Evolutionary conservation across 768 basidiomycete species (phyloP), one percentile per base, ranked within the genome.

Genomic region (Guyanaporus albipodus): DNA sequence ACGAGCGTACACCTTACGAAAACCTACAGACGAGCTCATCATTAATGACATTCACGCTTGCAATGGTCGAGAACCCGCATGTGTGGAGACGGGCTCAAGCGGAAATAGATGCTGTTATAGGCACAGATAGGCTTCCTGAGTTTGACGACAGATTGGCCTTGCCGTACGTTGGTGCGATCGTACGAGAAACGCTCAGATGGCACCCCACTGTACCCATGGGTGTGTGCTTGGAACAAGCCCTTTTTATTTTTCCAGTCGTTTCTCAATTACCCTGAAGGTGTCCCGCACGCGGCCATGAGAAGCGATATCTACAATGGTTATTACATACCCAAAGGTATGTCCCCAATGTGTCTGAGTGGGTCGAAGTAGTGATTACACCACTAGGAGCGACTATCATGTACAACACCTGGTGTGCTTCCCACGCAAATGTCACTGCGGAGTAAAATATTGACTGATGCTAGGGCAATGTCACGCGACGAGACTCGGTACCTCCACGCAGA

Each of bases 261-360:
- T 15, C 28, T 54, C n/a, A n/a, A 54, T 22, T 9, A 1, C 14
- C 27, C 11, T 26, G 9, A 40, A 50, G 48, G 29, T 3, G 14
- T 57, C 33, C 47, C 50, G 26, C 68, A 66, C 46, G 38, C 50
- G 10, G 21, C 57, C 6, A 70, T 67, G 0, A 51, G 58, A 24
- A 70, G 72, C 45, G 74, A 75, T 38, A 49, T 66, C 12, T 75
- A 74, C 52, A 57, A 66, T 18, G 69, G 71, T 18, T 75, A 76
- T 47, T 60, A 75, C 11, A 82, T 82, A 36, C 79, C 80, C 1
- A 69, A 70, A 49, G 80, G 79, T 49, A 41, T 38, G 14, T 35
- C 4, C 4, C 1, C 22, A 10, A n/a, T 23, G 12, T 28, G 21
- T 17, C 23, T 12, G 3, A 37, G 26, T 15, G 2, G 21, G 4